Base-by-base conservation (phyloP, 352 stramenopile species). In the Phytophthora palmivora region DNA sequence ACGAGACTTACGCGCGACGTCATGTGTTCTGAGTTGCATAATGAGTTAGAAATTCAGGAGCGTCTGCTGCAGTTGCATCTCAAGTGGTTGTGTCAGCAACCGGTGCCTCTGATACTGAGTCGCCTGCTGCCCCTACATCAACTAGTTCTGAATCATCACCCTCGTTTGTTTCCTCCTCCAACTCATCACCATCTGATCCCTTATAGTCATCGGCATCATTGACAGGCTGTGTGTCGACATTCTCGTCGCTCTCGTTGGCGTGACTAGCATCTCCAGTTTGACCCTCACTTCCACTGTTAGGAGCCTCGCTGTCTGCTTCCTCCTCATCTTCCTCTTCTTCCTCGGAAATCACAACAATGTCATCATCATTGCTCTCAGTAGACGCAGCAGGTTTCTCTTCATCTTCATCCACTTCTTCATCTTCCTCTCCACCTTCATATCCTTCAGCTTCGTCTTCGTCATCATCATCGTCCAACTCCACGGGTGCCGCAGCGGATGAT, bases 391-490 rank as follows among this genome's bases (percentile, higher is more conserved):
- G 22, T 26, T 66, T 63, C 6, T 70, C 59, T 21, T 74, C 61
- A 3, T 73, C 65, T 1, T 79, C 67, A 2, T 72, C 67, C 0
- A 53, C 66, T 11, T 75, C 70, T 4, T 28, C 24, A 28, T 74
- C 60, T 19, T 72, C 73, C 6, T 82, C 67, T 10, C 68, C 63
- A 26, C 70, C 70, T 30, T 78, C 72, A 30, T 66, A 69, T 0
- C 51, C 53, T 16, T 48, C 68, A n/a, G 33, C 57, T 1, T 68
- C 56, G 0, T 66, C 49, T 1, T 80, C 76, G 1, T 85, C 76
- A n/a, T n/a, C 77, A 10, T 89, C 79, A 19, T 86, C 79, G 38
- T 89, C 78, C 12, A 91, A 46, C 37, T 91, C 82, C 16, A 91
- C 53, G 0, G 82, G 79, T 0, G 72, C 77, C 0, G 76, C 66